Base-by-base conservation (phyloP, 2,329 filamentous ascomycete species). In the Cladophialophora immunda region DNA sequence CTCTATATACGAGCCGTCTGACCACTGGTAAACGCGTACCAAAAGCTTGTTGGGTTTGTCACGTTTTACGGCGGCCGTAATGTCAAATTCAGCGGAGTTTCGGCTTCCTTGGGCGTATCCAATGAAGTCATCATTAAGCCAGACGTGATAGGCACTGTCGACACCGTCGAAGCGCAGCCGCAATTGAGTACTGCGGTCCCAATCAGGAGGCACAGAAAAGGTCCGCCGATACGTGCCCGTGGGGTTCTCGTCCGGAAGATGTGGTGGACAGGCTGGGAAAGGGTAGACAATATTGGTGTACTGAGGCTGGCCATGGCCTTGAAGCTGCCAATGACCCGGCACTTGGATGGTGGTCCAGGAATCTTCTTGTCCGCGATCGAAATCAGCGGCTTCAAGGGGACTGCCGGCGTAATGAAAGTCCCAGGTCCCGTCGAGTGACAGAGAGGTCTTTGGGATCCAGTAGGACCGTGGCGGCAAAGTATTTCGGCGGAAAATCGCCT, bases 161-260 rank as follows among this genome's bases (percentile, higher is more conserved):
- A 92, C 89, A 1, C 90, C 90, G 62, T 92, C 90, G 67, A 92
- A 92, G 9, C 90, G 81, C 19, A 92, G 78, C 17, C 89, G 82
- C n/a, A 91, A 77, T 70, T 91, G 88, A 55, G 79, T 17, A 80
- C 22, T 36, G 17, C 56, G 9, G 17, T 66, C 8, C 78, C 75
- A 1, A 76, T 64, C 0, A 87, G 87, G 3, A 53, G 47, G 57
- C 17, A 90, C 30, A 8, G 25, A 34, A 45, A 71, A 91, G 90
- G 2, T 76, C 78, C 9, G 84, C 83, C 15, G 84, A 73, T 91
- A 91, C 0, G 84, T 86, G 7, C 89, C 89, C 0, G 87, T 90
- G 2, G 87, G 87, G 64, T 91, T 91, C 58, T 89, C 83, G 0
- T 82, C 82, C 0, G 89, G 86, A 1, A 89, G 84, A 69, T 85